Evolutionary conservation across 2,329 filamentous ascomycete species (phyloP).

Genomic region (Malbranchea cinnamomea): DNA sequence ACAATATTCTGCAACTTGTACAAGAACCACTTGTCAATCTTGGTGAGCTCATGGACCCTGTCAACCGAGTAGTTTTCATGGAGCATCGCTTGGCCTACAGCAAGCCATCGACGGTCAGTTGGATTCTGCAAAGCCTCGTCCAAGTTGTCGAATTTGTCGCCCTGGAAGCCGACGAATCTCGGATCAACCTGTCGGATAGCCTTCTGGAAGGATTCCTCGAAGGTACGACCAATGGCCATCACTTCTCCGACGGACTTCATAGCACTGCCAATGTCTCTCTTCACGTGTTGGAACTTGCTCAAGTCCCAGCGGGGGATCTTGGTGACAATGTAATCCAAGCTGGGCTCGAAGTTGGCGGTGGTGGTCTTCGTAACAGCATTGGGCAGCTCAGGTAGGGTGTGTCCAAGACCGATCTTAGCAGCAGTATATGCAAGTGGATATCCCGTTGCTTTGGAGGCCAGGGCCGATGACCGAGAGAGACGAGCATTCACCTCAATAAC

Average conservation of each 20-base stretch:
- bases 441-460: slow-evolving; percentile 94
- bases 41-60: slow-evolving; percentile 79
- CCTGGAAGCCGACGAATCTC: slow-evolving; percentile 81
- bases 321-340: slow-evolving; percentile 92
- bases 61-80: slow-evolving; percentile 94
- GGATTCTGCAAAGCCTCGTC: slow-evolving; percentile 84
- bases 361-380: slow-evolving; percentile 98
- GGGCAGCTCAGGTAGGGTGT: slow-evolving; percentile 86
- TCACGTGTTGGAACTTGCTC: slow-evolving; percentile 97
- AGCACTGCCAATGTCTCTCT: slow-evolving; percentile 88
- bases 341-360: slow-evolving; percentile 96
- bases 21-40: slow-evolving; percentile 99
- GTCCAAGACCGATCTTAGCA: slow-evolving; percentile 92
- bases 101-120: slow-evolving; percentile 91
- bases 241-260: slow-evolving; percentile 99
- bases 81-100: slow-evolving; percentile 93
- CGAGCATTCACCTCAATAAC: slow-evolving; percentile 99
- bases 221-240: slow-evolving; percentile 97
- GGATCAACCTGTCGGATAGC: slow-evolving; percentile 95
- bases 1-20: slow-evolving; percentile 98
- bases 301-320: slow-evolving; percentile 99
- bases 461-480: slow-evolving; percentile 89
- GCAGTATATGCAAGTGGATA: slow-evolving; percentile 96
- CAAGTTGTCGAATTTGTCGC: slow-evolving; percentile 83
- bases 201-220: slow-evolving; percentile 98